phyloP scores from a whole-genome alignment of 441 rosid genomes.

The Isatis lusitanica region DNA sequence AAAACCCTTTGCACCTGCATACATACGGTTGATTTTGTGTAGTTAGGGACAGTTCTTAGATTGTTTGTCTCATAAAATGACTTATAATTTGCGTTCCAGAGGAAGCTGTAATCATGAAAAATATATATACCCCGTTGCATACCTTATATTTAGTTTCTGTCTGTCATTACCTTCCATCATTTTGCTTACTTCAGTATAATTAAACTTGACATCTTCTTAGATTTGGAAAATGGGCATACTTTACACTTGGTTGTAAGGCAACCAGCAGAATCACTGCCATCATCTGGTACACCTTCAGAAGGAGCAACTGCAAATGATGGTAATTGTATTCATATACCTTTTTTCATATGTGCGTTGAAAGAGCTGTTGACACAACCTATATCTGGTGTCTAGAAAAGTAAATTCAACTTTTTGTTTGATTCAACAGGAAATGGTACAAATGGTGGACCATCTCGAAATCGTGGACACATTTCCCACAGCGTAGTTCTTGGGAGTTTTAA shows the following conservation, averaged over 20 bases:
- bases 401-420: background rate
- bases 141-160: slow-evolving; percentile 1
- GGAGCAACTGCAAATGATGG: slow-evolving; percentile 53
- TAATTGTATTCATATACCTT: slow-evolving; percentile 34
- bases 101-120: background rate
- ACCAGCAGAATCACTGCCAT: slow-evolving; percentile 56
- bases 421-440: slow-evolving; percentile 57
- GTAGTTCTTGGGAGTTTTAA: slow-evolving; percentile 86
- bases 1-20: background rate
- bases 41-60: background rate
- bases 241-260: slow-evolving; percentile 90
- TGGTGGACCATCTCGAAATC: slow-evolving; percentile 56
- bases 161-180: background rate
- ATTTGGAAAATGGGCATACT: slow-evolving; percentile 93
- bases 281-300: slow-evolving; percentile 54
- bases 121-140: background rate
- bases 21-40: background rate
- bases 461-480: slow-evolving; percentile 82
- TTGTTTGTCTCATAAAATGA: background rate
- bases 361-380: slow-evolving; percentile 12
- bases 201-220: slow-evolving; percentile 59
- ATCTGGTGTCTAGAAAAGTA: background rate
- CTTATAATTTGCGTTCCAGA: background rate
- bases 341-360: slow-evolving; percentile 3
- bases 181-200: slow-evolving; percentile 3